Conservation (phyloP, 148 eudicot species). For the Hydrangea macrophylla region DNA sequence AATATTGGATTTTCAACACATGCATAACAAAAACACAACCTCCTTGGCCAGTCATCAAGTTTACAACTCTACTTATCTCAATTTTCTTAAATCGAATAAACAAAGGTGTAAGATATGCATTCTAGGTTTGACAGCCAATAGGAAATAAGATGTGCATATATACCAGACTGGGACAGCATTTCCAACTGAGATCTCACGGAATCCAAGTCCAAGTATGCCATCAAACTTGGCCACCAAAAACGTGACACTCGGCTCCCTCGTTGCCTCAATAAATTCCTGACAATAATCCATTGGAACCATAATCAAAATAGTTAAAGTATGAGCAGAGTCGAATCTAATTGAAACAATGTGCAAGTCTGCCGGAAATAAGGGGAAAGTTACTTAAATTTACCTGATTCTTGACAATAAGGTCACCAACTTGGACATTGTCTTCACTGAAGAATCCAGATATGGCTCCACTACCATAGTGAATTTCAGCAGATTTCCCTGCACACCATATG, state of each 20-base stretch:
- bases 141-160: neutral
- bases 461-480: conserved; percentile 61
- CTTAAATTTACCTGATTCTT: conserved; percentile 41
- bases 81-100: neutral
- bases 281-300: too few relatives aligned
- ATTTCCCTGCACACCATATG: conserved; percentile 33
- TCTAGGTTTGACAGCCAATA: neutral
- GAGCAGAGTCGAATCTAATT: neutral
- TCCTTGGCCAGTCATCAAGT: neutral
- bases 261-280: conserved; percentile 46
- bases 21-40: neutral
- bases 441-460: conserved; percentile 57
- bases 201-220: conserved; percentile 56
- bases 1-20: neutral
- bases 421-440: conserved; percentile 49
- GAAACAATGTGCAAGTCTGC: neutral
- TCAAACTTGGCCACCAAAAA: conserved; percentile 43
- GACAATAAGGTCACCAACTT: conserved; percentile 48
- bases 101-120: neutral
- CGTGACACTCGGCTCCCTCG: conserved; percentile 22
- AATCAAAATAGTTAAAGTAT: too few relatives aligned
- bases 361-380: neutral
- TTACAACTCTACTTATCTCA: neutral
- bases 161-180: conserved; percentile 46
- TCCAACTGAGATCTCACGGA: conserved; percentile 32